Conservation (phyloP, 192 early-diverging fungal genomes). For the Coemansia nantahalensis region DNA sequence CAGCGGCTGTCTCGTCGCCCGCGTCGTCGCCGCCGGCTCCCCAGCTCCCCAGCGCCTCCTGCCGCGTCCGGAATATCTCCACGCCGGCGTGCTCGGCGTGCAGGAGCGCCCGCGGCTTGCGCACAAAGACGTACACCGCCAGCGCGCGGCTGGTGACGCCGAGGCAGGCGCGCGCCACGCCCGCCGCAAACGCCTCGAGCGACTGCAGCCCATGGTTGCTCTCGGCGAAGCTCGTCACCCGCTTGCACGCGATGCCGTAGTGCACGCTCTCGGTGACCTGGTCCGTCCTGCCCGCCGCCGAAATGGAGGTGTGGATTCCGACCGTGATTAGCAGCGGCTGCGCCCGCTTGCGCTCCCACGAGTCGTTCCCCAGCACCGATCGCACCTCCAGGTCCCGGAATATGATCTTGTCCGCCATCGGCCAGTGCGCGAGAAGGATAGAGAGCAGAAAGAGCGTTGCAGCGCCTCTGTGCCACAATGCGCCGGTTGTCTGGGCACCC, state of each 20-base stretch:
- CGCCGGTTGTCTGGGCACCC: not conserved
- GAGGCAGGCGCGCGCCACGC: constrained; percentile 60
- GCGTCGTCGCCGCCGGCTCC: constrained; percentile 8
- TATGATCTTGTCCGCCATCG: constrained; percentile 63
- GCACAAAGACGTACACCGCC: constrained; percentile 68
- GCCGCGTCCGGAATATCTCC: constrained; percentile 74
- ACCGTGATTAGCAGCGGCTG: constrained; percentile 86
- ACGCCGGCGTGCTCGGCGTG: constrained; percentile 88
- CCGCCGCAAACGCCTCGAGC: constrained; percentile 68
- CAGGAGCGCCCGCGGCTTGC: constrained; percentile 87
- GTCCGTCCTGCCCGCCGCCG: constrained; percentile 75
- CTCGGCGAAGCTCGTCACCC: constrained; percentile 74
- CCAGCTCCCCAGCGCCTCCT: constrained; percentile 54
- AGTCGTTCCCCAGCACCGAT: constrained; percentile 85
- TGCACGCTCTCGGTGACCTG: constrained; percentile 77
- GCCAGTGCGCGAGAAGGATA: not conserved
- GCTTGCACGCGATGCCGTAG: constrained; percentile 78
- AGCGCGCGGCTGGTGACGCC: constrained; percentile 58
- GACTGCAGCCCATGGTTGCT: constrained; percentile 64
- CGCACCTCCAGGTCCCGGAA: constrained; percentile 78
- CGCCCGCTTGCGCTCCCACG: constrained; percentile 85
- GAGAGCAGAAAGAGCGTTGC: too few relatives aligned
- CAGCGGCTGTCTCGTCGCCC: constrained; percentile 1
- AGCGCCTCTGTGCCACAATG: too few relatives aligned
- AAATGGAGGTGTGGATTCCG: constrained; percentile 69